phyloP scores from a whole-genome alignment of 176 grass and related monocot species.

The Carex scoparia region DNA sequence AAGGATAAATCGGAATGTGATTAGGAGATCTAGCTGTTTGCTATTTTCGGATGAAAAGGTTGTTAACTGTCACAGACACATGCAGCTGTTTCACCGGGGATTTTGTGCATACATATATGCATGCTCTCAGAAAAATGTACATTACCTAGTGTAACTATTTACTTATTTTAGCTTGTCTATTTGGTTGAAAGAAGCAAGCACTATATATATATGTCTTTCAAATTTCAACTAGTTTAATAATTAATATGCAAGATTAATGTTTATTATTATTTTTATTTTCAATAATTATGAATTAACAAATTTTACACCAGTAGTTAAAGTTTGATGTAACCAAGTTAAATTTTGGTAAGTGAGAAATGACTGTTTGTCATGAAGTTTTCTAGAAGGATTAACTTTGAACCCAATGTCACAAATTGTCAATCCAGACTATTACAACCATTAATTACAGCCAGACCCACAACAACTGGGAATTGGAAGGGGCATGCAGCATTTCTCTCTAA shows the following conservation, averaged over 20 bases:
- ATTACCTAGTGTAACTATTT: background rate
- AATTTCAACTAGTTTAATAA: background rate
- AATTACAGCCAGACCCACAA: too few relatives aligned
- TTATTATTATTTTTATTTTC: too few relatives aligned
- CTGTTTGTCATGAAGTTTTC: background rate
- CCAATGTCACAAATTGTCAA: too few relatives aligned
- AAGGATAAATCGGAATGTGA: background rate
- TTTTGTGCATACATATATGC: background rate
- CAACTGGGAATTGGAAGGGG: too few relatives aligned
- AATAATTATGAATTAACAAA: background rate
- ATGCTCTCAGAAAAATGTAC: background rate
- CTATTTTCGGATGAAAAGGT: constrained; percentile 9
- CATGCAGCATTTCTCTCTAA: background rate
- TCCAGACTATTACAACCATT: too few relatives aligned
- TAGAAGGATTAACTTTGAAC: background rate
- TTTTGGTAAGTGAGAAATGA: background rate
- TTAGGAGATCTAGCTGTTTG: background rate
- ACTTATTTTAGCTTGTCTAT: background rate
- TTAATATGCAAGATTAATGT: background rate
- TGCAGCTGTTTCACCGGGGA: background rate
- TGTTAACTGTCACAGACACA: background rate
- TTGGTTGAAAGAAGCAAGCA: background rate
- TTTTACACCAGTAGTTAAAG: background rate
- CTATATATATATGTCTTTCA: background rate
- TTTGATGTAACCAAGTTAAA: too few relatives aligned